phyloP scores from a whole-genome alignment of 768 basidiomycete genomes.

The Hirschioporus abietinus region DNA sequence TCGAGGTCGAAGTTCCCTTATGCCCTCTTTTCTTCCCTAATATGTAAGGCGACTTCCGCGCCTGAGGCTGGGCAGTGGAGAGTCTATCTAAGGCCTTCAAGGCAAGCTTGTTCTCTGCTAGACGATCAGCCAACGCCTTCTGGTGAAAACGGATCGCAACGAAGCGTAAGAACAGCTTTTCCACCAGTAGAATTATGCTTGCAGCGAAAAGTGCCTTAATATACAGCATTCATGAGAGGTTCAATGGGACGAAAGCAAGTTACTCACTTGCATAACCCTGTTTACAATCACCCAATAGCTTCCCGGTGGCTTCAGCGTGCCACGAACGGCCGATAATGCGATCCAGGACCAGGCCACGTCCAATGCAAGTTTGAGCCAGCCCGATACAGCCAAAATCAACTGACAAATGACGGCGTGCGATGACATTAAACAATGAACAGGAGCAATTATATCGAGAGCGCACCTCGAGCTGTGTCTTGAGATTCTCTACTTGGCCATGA shows the following conservation, averaged over 20 bases:
- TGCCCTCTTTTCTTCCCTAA: slow-evolving; percentile 32
- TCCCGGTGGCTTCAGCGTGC: slow-evolving; percentile 53
- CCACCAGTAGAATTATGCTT: slow-evolving; percentile 38
- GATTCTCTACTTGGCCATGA: slow-evolving; percentile 57
- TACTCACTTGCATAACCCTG: slow-evolving; percentile 59
- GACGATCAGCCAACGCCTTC: slow-evolving; percentile 67
- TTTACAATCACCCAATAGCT: slow-evolving; percentile 66
- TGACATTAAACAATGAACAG: not conserved
- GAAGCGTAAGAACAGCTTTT: slow-evolving; percentile 63
- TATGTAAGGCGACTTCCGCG: slow-evolving; percentile 31
- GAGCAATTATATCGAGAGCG: slow-evolving; percentile 13
- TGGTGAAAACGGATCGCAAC: slow-evolving; percentile 80
- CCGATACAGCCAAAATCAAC: slow-evolving; percentile 63
- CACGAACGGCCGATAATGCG: slow-evolving; percentile 55
- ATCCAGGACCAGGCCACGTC: slow-evolving; percentile 74
- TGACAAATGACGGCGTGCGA: slow-evolving; percentile 19
- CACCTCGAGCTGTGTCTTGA: slow-evolving; percentile 69
- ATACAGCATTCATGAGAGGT: not conserved
- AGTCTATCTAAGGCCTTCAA: slow-evolving; percentile 66
- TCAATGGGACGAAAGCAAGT: slow-evolving; percentile 5
- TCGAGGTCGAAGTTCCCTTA: slow-evolving; percentile 26
- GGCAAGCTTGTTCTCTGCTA: slow-evolving; percentile 64
- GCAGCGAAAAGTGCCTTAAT: slow-evolving; percentile 41
- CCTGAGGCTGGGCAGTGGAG: slow-evolving; percentile 53
- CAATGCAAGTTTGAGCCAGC: slow-evolving; percentile 66